A percentile compares a stretch with the other conserved stretches of the same genome.
Conservation (phyloP, 73 alveolate genomes). For the Blepharisma japonicum region DNA sequence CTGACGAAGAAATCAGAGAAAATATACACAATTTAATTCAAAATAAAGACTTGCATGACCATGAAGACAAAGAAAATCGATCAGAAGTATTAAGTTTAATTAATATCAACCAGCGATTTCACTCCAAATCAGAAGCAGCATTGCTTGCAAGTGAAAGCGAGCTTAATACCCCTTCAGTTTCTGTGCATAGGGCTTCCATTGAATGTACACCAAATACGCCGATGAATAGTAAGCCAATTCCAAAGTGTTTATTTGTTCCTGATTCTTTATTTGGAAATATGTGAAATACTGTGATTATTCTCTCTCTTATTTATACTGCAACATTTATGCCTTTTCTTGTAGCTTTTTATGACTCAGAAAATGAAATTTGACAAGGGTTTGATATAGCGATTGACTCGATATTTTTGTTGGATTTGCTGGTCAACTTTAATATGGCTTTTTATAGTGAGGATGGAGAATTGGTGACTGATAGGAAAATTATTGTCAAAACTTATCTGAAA, state of each 20-base stretch:
- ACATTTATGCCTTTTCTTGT: conserved; percentile 39
- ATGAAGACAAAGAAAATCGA: background rate
- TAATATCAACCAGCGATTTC: background rate
- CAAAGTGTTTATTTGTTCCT: conserved; percentile 34
- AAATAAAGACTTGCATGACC: background rate
- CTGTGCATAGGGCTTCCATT: background rate
- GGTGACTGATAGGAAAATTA: conserved; percentile 45
- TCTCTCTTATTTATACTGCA: conserved; percentile 43
- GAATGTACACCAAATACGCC: background rate
- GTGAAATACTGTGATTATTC: conserved; percentile 41
- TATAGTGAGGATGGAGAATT: conserved; percentile 54
- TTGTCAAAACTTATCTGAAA: conserved; percentile 54
- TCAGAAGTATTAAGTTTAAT: background rate
- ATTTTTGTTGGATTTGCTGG: conserved; percentile 54
- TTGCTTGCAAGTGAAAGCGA: background rate
- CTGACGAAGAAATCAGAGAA: conserved; percentile 29
- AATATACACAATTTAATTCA: conserved; percentile 8
- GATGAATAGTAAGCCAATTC: background rate
- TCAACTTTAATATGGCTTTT: conserved; percentile 66
- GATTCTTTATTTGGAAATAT: conserved; percentile 29
- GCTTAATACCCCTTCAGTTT: background rate
- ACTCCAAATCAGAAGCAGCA: background rate
- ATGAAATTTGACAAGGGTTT: conserved; percentile 5
- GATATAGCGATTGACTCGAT: conserved; percentile 43
- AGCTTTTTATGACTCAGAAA: conserved; percentile 32